phyloP scores from a whole-genome alignment of 2,329 filamentous ascomycete genomes.

The Rasamsonia emersonii region DNA sequence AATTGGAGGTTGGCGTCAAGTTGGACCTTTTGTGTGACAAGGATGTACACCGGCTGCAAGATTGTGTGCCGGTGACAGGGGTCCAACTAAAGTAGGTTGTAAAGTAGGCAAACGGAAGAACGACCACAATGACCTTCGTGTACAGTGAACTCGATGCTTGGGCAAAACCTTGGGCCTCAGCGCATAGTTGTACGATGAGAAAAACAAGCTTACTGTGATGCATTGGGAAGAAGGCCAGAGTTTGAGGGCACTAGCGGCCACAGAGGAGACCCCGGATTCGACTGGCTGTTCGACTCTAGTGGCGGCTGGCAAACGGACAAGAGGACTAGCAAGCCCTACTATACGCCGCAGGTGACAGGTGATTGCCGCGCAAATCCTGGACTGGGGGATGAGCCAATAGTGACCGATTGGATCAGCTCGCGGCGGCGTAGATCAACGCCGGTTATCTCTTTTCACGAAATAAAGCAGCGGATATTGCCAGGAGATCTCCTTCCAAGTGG shows the following conservation, averaged over 20 bases:
- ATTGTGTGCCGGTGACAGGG: constrained; percentile 6
- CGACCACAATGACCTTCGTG: constrained; percentile 9
- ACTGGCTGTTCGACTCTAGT: constrained; percentile 11
- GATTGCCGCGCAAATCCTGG: neutral
- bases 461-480: too few species aligned
- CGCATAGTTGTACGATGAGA: too few species aligned
- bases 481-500: too few species aligned
- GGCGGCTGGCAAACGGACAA: too few species aligned
- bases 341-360: too few species aligned
- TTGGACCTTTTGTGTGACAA: constrained; percentile 9
- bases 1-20: too few species aligned
- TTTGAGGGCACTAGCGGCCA: constrained; percentile 2
- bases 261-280: constrained; percentile 5
- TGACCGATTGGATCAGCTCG: too few species aligned
- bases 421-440: too few species aligned
- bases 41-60: constrained; percentile 7
- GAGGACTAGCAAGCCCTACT: neutral
- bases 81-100: constrained; percentile 6
- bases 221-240: constrained; percentile 12
- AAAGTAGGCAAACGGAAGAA: constrained; percentile 1
- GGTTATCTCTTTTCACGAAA: too few species aligned
- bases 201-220: constrained; percentile 18
- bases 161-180: too few species aligned
- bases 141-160: too few species aligned
- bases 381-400: too few species aligned